Percentiles rank a stretch among this genome's conserved stretches.
Conservation (phyloP, 2,329 filamentous ascomycete genomes). For the Colletotrichum somersetense region DNA sequence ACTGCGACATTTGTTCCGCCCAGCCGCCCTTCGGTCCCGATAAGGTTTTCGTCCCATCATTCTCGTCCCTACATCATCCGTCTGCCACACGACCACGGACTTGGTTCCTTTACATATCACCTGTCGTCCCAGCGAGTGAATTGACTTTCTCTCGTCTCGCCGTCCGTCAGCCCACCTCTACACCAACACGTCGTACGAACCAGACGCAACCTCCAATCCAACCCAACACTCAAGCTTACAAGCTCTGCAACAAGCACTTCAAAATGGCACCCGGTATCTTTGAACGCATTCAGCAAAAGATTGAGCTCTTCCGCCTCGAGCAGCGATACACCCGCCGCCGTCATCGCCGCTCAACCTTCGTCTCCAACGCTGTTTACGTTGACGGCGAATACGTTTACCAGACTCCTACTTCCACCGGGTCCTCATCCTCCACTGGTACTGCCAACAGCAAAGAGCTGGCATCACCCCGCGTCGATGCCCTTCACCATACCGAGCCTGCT, state of each 20-base stretch:
- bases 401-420: slow-evolving; percentile 70
- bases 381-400: slow-evolving; percentile 95
- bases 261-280: slow-evolving; percentile 66
- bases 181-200: slow-evolving; percentile 8
- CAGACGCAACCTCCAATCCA: background rate
- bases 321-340: slow-evolving; percentile 94
- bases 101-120: background rate
- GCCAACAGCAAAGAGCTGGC: slow-evolving; percentile 49
- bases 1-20: background rate
- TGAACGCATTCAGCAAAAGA: slow-evolving; percentile 73
- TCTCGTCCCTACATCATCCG: slow-evolving; percentile 19
- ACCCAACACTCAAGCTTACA: background rate
- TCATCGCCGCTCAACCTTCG: slow-evolving; percentile 86
- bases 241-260: background rate
- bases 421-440: slow-evolving; percentile 62
- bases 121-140: slow-evolving; percentile 18
- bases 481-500: slow-evolving; percentile 52
- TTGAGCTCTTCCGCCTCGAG: slow-evolving; percentile 95
- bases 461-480: slow-evolving; percentile 50
- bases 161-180: background rate
- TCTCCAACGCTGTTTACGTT: slow-evolving; percentile 90
- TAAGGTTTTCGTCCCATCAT: slow-evolving; percentile 37
- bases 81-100: slow-evolving; percentile 11
- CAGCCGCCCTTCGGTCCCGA: slow-evolving; percentile 2
- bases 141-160: slow-evolving; percentile 21